Evolutionary conservation across 495 filamentous ascomycete species (phyloP).

Genomic region (Lineolata rhizophorae): DNA sequence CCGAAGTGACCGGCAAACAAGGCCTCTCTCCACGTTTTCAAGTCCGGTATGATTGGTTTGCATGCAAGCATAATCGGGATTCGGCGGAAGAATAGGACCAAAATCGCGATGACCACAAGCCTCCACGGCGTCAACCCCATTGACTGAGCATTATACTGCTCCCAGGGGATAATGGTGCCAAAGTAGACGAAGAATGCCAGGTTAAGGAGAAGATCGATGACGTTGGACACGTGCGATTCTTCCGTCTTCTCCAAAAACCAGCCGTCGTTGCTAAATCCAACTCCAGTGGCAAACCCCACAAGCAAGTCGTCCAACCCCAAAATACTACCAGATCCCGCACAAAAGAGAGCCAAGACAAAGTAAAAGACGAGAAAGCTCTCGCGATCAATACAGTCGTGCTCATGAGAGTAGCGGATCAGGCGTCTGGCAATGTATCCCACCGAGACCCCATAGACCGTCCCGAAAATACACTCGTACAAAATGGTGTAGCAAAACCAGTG

Average conservation of each 20-base stretch:
- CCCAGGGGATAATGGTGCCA: conserved; percentile 92
- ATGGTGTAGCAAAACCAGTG: conserved; percentile 85
- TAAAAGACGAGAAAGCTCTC: conserved; percentile 98
- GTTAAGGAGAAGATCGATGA: conserved; percentile 93
- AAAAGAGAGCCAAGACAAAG: conserved; percentile 91
- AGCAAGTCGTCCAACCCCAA: conserved; percentile 91
- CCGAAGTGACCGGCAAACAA: conserved; percentile 97
- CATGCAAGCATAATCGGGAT: conserved; percentile 88
- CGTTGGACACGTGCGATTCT: conserved; percentile 96
- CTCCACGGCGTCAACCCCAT: conserved; percentile 69
- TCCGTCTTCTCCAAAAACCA: conserved; percentile 99
- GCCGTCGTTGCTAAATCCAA: conserved; percentile 96
- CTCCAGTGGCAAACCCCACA: conserved; percentile 83
- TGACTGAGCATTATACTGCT: conserved; percentile 48
- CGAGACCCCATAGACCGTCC: conserved; percentile 68
- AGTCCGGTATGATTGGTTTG: conserved; percentile 85
- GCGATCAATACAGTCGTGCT: conserved; percentile 69
- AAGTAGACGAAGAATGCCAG: conserved; percentile 96
- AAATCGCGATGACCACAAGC: conserved; percentile 67
- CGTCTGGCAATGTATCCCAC: conserved; percentile 80
- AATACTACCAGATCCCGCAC: conserved; percentile 80
- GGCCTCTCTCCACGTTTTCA: conserved; percentile 97
- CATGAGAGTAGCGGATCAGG: conserved; percentile 75
- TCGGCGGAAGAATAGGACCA: conserved; percentile 88
- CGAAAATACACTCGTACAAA: conserved; percentile 90